Conservation (phyloP, 2,329 filamentous ascomycete species). For the Claviceps pusilla region DNA sequence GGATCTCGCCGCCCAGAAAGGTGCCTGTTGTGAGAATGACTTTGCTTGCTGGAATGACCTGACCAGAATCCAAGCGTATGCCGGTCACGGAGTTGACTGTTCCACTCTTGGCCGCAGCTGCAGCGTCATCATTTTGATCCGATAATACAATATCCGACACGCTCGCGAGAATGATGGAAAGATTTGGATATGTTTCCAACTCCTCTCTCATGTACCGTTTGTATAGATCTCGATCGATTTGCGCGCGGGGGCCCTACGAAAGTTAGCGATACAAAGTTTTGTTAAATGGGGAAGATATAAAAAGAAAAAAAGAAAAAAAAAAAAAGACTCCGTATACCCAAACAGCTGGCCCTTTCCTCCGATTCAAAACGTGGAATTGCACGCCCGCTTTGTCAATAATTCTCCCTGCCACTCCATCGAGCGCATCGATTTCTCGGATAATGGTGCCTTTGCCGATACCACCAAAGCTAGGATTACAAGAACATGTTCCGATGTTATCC, state of each 20-base stretch:
- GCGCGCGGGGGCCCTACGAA: slow-evolving; percentile 63
- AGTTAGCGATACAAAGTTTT: background rate
- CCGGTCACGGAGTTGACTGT: slow-evolving; percentile 63
- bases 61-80: slow-evolving; percentile 73
- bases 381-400: slow-evolving; percentile 88
- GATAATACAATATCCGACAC: slow-evolving; percentile 75
- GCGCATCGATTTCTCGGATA: slow-evolving; percentile 82
- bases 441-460: slow-evolving; percentile 98
- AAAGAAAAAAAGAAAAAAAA: too few species aligned
- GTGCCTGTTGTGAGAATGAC: slow-evolving; percentile 95
- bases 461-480: slow-evolving; percentile 92
- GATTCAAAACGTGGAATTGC: slow-evolving; percentile 84
- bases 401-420: slow-evolving; percentile 77
- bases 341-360: slow-evolving; percentile 81
- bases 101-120: slow-evolving; percentile 16
- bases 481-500: slow-evolving; percentile 85
- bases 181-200: slow-evolving; percentile 58
- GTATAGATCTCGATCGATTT: slow-evolving; percentile 86
- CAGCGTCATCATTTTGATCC: slow-evolving; percentile 26
- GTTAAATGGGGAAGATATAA: too few species aligned
- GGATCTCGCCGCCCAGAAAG: slow-evolving; percentile 89
- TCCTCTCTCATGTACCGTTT: slow-evolving; percentile 83
- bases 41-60: slow-evolving; percentile 61
- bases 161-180: slow-evolving; percentile 70
- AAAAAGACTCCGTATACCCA: slow-evolving; percentile 38